Evolutionary conservation across 1,284 basidiomycete species (phyloP).

Genomic region (Moniliophthora roreri): DNA sequence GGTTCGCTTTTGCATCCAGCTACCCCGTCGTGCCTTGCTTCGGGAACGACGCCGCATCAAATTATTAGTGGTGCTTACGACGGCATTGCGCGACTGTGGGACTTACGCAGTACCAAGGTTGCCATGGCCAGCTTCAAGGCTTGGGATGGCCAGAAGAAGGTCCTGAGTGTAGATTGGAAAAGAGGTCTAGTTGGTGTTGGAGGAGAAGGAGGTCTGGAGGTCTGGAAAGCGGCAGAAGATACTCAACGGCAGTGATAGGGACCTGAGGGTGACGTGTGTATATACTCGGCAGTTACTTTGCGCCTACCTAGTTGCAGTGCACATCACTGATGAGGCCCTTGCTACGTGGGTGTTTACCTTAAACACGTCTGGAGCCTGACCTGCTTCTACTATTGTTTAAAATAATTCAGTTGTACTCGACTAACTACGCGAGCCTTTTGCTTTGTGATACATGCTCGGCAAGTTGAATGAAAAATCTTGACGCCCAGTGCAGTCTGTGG

Average conservation of each 20-base stretch:
- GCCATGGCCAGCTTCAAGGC: slow-evolving; percentile 69
- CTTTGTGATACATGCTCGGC: too few species aligned
- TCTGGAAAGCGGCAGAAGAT: slow-evolving; percentile 63
- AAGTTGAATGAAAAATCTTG: too few species aligned
- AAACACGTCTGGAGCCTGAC: too few species aligned
- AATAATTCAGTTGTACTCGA: too few species aligned
- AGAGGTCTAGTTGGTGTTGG: slow-evolving; percentile 72
- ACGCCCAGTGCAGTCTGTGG: too few species aligned
- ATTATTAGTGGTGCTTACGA: slow-evolving; percentile 84
- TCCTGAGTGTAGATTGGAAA: slow-evolving; percentile 78
- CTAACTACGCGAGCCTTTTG: too few species aligned
- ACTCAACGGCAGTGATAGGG: neutral
- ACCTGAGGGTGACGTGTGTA: neutral
- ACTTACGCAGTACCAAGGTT: slow-evolving; percentile 68
- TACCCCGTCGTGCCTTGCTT: slow-evolving; percentile 72
- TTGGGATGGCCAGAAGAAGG: slow-evolving; percentile 60
- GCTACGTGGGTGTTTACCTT: too few species aligned
- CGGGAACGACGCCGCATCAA: slow-evolving; percentile 55
- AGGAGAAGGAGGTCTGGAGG: slow-evolving; percentile 81
- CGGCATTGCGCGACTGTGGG: slow-evolving; percentile 84
- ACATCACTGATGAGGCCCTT: too few species aligned
- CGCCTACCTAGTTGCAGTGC: too few species aligned
- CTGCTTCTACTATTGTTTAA: too few species aligned
- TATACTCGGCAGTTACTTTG: too few species aligned
- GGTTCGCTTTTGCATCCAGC: slow-evolving; percentile 66